Evolutionary conservation across 345 rosid species (phyloP).

Genomic region (Heritiera littoralis): DNA sequence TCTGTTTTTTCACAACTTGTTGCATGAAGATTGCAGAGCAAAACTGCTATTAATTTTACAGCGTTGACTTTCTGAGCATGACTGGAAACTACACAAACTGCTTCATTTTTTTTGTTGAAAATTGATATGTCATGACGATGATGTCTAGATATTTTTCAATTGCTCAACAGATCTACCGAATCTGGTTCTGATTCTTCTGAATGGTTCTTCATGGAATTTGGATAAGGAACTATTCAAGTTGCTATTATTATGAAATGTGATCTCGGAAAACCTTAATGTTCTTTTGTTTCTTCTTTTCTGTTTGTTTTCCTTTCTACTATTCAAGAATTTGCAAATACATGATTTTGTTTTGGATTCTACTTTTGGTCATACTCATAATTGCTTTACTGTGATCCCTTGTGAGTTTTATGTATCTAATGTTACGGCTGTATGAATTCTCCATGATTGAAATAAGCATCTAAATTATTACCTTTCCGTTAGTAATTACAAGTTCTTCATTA

Average conservation of each 20-base stretch:
- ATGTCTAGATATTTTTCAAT: not conserved
- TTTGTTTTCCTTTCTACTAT: not conserved
- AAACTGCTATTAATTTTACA: not conserved
- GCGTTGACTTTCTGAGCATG: slow-evolving; percentile 12
- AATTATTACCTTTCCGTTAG: not conserved
- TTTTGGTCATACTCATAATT: not conserved
- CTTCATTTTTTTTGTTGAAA: not conserved
- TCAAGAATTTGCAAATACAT: not conserved
- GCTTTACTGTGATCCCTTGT: not conserved
- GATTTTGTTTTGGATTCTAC: not conserved
- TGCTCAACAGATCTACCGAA: not conserved
- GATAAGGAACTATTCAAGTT: not conserved
- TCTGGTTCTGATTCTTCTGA: not conserved
- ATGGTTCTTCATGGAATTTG: not conserved
- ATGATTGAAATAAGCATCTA: not conserved
- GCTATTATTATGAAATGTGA: not conserved
- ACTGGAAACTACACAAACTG: not conserved
- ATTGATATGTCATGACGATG: not conserved
- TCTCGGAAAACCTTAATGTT: not conserved
- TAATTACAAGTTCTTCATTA: not conserved
- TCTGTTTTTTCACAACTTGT: not conserved
- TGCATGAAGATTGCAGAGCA: not conserved
- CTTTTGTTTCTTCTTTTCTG: not conserved
- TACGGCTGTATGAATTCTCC: not conserved
- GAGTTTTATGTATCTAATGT: not conserved